phyloP scores from a whole-genome alignment of 768 basidiomycete genomes.

The Pulveroboletus frians region DNA sequence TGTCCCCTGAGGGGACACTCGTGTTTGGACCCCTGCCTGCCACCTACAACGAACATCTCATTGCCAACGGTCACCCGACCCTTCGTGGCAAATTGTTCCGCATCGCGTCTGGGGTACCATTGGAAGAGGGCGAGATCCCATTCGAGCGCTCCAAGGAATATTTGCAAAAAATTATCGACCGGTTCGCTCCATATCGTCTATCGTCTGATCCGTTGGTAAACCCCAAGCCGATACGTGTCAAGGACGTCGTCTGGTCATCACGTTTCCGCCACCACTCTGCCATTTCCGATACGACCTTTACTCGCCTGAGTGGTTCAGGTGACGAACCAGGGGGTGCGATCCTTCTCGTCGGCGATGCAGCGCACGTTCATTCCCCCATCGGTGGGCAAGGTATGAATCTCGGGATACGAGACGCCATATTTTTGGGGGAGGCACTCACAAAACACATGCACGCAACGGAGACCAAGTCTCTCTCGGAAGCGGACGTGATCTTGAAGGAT shows the following conservation, averaged over 20 bases:
- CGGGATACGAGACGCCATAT: slow-evolving; percentile 48
- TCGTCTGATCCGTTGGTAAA: slow-evolving; percentile 37
- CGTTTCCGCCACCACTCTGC: slow-evolving; percentile 46
- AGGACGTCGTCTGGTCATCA: slow-evolving; percentile 41
- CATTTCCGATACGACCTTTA: slow-evolving; percentile 38
- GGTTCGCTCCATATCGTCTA: slow-evolving; percentile 35
- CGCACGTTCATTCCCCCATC: slow-evolving; percentile 49
- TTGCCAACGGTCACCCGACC: slow-evolving; percentile 10
- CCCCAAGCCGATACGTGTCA: slow-evolving; percentile 32
- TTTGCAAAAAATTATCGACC: slow-evolving; percentile 40
- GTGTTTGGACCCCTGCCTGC: slow-evolving; percentile 9
- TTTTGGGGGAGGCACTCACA: slow-evolving; percentile 39
- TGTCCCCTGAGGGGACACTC: slow-evolving; percentile 14
- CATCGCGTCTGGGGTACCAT: slow-evolving; percentile 39
- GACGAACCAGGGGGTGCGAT: slow-evolving; percentile 13
- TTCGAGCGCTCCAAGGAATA: slow-evolving; percentile 37
- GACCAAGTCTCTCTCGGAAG: slow-evolving; percentile 7
- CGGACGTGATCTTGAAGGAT: slow-evolving; percentile 32
- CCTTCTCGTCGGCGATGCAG: slow-evolving; percentile 43
- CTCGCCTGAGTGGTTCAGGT: slow-evolving; percentile 22
- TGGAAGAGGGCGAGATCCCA: slow-evolving; percentile 34
- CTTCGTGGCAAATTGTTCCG: slow-evolving; percentile 30
- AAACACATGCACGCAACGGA: slow-evolving; percentile 29
- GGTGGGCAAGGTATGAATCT: slow-evolving; percentile 61
- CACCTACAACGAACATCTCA: slow-evolving; percentile 16